Conservation (phyloP, 2,329 filamentous ascomycete species). For the Hymenoscyphus repandus region DNA sequence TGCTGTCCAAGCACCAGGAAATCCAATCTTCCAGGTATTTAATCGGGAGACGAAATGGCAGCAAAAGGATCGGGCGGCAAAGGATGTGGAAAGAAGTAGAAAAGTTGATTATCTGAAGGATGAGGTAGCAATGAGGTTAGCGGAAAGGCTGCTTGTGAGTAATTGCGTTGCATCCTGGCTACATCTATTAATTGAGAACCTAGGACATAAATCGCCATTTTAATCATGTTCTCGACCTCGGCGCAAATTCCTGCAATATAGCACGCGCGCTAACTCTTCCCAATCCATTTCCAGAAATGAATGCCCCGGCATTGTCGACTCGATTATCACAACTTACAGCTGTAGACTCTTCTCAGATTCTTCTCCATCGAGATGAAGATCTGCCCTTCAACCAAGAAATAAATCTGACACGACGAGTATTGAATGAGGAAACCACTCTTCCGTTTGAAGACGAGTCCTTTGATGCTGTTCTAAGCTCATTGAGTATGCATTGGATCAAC, state of each 20-base stretch:
- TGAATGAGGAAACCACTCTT: slow-evolving; percentile 69
- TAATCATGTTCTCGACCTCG: slow-evolving; percentile 79
- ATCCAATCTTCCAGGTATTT: slow-evolving; percentile 83
- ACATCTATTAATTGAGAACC: neutral
- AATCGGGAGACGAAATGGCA: slow-evolving; percentile 81
- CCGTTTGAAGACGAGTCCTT: slow-evolving; percentile 74
- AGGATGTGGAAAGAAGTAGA: slow-evolving; percentile 64
- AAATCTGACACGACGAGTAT: slow-evolving; percentile 66
- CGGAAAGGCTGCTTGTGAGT: slow-evolving; percentile 74
- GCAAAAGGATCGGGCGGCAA: slow-evolving; percentile 82
- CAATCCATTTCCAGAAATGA: slow-evolving; percentile 56
- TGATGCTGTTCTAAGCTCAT: slow-evolving; percentile 82
- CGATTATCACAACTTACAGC: slow-evolving; percentile 72
- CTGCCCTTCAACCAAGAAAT: slow-evolving; percentile 71
- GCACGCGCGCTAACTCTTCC: slow-evolving; percentile 71
- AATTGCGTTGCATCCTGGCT: too few species aligned
- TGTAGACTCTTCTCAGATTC: slow-evolving; percentile 70
- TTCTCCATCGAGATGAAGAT: slow-evolving; percentile 76
- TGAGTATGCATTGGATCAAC: slow-evolving; percentile 96
- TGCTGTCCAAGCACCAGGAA: slow-evolving; percentile 72
- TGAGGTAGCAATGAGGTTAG: slow-evolving; percentile 78
- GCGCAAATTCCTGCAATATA: slow-evolving; percentile 93
- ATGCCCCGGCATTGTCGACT: slow-evolving; percentile 60
- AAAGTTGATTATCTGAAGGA: slow-evolving; percentile 90
- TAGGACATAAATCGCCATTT: slow-evolving; percentile 91